phyloP scores from a whole-genome alignment of 306 rosid genomes.

The Prunus mume region DNA sequence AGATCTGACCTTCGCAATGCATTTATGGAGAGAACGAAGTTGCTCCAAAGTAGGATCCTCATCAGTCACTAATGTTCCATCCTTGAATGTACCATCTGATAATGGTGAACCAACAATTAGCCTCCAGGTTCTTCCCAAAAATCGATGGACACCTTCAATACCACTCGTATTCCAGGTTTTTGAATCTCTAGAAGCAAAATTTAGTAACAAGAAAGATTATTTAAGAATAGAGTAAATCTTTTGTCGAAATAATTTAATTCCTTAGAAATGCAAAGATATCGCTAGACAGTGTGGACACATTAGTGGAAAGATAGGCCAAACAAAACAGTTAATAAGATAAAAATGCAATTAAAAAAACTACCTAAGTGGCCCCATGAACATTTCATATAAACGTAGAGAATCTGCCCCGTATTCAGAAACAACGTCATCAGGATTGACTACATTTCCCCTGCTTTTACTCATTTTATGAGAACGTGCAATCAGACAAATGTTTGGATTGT shows the following conservation, averaged over 20 bases:
- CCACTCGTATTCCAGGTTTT: constrained; percentile 94
- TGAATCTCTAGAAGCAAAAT: constrained; percentile 58
- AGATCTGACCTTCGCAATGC: constrained; percentile 83
- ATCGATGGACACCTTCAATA: constrained; percentile 92
- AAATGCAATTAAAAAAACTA: constrained; percentile 29
- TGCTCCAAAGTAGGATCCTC: constrained; percentile 80
- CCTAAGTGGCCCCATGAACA: constrained; percentile 99
- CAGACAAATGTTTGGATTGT: constrained; percentile 66
- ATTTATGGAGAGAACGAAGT: constrained; percentile 82
- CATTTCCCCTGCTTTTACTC: constrained; percentile 98
- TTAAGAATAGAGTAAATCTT: constrained; percentile 4
- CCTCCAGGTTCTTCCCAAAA: constrained; percentile 95
- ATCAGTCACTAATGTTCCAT: constrained; percentile 73
- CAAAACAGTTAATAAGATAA: background rate
- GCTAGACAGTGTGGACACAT: background rate
- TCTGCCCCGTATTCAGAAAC: constrained; percentile 95
- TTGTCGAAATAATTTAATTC: background rate
- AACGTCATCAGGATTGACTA: constrained; percentile 92
- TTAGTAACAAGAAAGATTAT: constrained; percentile 8
- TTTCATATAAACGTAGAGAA: constrained; percentile 95
- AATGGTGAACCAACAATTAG: constrained; percentile 77
- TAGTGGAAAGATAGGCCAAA: constrained; percentile 8
- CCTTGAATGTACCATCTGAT: constrained; percentile 72
- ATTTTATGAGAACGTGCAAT: constrained; percentile 87
- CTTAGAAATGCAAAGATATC: constrained; percentile 7